phyloP scores from a whole-genome alignment of 371 early-diverging fungal genomes.

The Dipsacomyces acuminosporus region DNA sequence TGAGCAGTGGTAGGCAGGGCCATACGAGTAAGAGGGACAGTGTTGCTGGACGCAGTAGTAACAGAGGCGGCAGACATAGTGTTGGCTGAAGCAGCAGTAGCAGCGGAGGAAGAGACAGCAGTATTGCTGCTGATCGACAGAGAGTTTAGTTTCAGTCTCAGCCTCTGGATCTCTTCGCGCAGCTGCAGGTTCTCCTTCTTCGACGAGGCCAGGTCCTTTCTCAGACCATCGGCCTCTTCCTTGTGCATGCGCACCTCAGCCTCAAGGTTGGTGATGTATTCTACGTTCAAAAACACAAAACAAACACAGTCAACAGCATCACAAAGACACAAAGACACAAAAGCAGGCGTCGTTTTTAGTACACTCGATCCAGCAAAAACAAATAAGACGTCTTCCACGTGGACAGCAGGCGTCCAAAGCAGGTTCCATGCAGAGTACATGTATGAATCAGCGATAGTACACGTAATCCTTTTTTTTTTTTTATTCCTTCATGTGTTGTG shows the following conservation, averaged over 20 bases:
- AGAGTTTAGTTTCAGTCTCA: slow-evolving; percentile 20
- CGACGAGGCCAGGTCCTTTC: slow-evolving; percentile 47
- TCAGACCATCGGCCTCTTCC: slow-evolving; percentile 52
- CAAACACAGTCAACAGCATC: neutral
- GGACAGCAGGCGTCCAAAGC: too few relatives aligned
- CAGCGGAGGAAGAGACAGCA: neutral
- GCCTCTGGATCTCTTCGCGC: slow-evolving; percentile 53
- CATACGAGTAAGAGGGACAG: too few relatives aligned
- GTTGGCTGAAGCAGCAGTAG: neutral
- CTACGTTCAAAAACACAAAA: slow-evolving; percentile 15
- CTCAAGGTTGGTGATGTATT: slow-evolving; percentile 79
- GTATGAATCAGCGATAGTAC: too few relatives aligned
- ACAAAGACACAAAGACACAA: neutral
- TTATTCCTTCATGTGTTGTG: too few relatives aligned
- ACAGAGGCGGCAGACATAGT: neutral
- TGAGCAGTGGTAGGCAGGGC: too few relatives aligned
- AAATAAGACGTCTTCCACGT: too few relatives aligned
- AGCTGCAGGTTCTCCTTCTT: slow-evolving; percentile 59
- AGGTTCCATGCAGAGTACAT: too few relatives aligned
- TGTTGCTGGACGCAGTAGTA: neutral
- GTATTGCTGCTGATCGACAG: slow-evolving; percentile 1
- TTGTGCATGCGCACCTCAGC: slow-evolving; percentile 67
- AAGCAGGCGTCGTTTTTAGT: neutral
- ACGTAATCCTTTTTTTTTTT: neutral
- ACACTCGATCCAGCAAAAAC: too few relatives aligned